These are phyloP conservation scores for Mollisiaceae sp. DNA, from an alignment of 2,329 filamentous ascomycete species.

Conservation along the genomic window DNA sequence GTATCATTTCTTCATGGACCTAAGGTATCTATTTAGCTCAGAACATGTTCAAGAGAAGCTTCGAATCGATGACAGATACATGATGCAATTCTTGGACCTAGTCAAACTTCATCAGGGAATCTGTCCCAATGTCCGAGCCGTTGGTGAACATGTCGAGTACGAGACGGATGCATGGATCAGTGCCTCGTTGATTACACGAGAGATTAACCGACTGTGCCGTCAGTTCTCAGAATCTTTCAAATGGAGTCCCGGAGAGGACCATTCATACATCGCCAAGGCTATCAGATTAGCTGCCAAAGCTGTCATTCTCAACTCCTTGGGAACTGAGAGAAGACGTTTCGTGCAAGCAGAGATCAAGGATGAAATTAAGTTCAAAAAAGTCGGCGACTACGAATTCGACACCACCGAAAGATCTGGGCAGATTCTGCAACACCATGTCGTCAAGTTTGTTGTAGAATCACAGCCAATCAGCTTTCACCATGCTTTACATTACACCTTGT, in stretches of 20 bases:
- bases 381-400: slow-evolving; percentile 83
- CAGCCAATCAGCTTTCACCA: slow-evolving; percentile 97
- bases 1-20: slow-evolving; percentile 96
- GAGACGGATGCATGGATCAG: slow-evolving; percentile 99
- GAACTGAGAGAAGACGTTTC: slow-evolving; percentile 86
- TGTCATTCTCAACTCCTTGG: slow-evolving; percentile 87
- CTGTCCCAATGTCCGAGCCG: slow-evolving; percentile 88
- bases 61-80: slow-evolving; percentile 81
- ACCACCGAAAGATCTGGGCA: slow-evolving; percentile 39
- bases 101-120: slow-evolving; percentile 97
- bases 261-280: slow-evolving; percentile 68
- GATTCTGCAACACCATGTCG: slow-evolving; percentile 62
- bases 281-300: slow-evolving; percentile 79
- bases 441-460: slow-evolving; percentile 86
- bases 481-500: slow-evolving; percentile 92
- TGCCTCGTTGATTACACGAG: slow-evolving; percentile 89
- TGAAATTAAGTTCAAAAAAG: slow-evolving; percentile 79
- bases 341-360: slow-evolving; percentile 86
- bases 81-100: slow-evolving; percentile 92
- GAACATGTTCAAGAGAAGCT: slow-evolving; percentile 86
- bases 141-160: slow-evolving; percentile 96
- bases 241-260: slow-evolving; percentile 67
- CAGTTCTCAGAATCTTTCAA: slow-evolving; percentile 88
- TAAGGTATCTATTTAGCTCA: slow-evolving; percentile 89
- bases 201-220: slow-evolving; percentile 91